Evolutionary conservation across 1,139 yeast genomes (phyloP), one percentile per base, ranked within the genome.

Genomic region (Candida dubliniensis): DNA sequence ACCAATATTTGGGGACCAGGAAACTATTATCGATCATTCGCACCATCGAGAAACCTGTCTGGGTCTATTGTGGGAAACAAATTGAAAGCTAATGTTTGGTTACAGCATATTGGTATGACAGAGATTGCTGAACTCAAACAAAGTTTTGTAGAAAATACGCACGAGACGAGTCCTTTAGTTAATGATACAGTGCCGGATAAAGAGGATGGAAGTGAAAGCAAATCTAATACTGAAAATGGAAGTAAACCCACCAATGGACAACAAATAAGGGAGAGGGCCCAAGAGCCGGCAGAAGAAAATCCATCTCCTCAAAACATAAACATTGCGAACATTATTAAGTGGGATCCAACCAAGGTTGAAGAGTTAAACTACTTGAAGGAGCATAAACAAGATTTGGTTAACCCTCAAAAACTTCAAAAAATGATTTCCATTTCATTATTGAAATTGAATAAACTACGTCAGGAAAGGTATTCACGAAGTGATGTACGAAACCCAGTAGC

Each of bases 41-140:
- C 95, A 0, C 98, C 97, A 3, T 62, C 75, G 1, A 66, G 75
- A 35, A 96, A 90, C 60, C 89, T 87, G 62, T 76, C 78, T 36
- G 82, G 81, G 25, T 74, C 87, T 2, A 84, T 88, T 8, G 70
- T 89, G 7, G 78, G 85, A 23, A 78, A 79, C 18, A 76, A 76
- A 11, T 77, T 82, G 47, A 84, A 85, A 48, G 82, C 85, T 1
- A 71, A 81, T 23, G 78, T 87, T 8, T 91, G 97, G 96, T 74
- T 82, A 47, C 88, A 85, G 53, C 89, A 82, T 59, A 70, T 84
- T 38, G 95, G 95, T 0, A 73, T 74, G 43, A 69, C 71, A 39
- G 73, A 79, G 44, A 63, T 82, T 27, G 62, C 63, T n/a, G 64
- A 70, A 18, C 65, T 67, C 36, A 71, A 66, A 46, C 54, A 56